Conservation (phyloP, 352 stramenopile genomes). For the Globisporangium cederbergense region DNA sequence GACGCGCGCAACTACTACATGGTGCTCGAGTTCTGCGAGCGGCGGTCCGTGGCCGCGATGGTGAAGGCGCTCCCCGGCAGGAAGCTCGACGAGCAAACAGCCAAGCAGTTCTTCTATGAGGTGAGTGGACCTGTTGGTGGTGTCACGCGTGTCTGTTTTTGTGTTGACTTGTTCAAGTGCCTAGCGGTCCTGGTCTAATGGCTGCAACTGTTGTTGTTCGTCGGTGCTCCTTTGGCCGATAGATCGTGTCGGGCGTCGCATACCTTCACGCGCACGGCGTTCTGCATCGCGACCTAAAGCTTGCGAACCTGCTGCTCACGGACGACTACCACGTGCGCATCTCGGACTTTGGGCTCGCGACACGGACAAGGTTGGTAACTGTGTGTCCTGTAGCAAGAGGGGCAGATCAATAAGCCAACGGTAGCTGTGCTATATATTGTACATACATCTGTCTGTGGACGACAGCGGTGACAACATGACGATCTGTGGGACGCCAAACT, state of each 20-base stretch:
- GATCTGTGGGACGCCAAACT: constrained; percentile 82
- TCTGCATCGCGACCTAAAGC: constrained; percentile 98
- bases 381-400: too few relatives aligned
- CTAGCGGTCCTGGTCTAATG: neutral
- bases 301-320: constrained; percentile 97
- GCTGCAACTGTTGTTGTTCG: neutral
- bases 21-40: constrained; percentile 60
- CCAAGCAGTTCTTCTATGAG: constrained; percentile 54
- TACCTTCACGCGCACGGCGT: constrained; percentile 99
- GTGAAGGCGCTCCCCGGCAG: constrained; percentile 31
- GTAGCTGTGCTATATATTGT: neutral
- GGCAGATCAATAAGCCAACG: too few relatives aligned
- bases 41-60: constrained; percentile 43
- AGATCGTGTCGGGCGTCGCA: constrained; percentile 97
- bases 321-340: constrained; percentile 99
- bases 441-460: constrained; percentile 5
- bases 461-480: constrained; percentile 51
- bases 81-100: constrained; percentile 38
- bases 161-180: too few relatives aligned
- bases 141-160: constrained; percentile 28
- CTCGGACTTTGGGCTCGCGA: constrained; percentile 99
- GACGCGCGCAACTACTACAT: constrained; percentile 79
- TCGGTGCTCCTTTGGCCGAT: constrained; percentile 1
- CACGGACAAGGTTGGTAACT: constrained; percentile 34
- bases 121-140: constrained; percentile 28